Evolutionary conservation across 208 protist genomes (phyloP), one percentile per base, ranked within the genome.

Genomic region (Acanthamoeba healyi): DNA sequence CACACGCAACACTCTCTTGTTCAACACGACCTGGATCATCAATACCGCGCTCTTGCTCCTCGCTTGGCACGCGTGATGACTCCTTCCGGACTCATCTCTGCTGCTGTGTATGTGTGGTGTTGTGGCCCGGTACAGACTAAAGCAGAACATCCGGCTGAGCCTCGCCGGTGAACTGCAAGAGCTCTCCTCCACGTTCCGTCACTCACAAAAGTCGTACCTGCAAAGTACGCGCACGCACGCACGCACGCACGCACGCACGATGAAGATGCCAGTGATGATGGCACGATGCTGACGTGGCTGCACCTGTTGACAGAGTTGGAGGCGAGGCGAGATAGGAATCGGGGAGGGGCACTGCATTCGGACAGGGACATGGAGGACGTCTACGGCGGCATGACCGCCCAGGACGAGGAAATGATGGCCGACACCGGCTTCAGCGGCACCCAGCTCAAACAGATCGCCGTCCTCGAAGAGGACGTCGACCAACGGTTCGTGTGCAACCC

Each of bases 361-460:
- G 44, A 32, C 10, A 61, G 24, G 24, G 46, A 54, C 42, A 17
- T 58, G 19, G 40, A 46, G 26, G 51, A 36, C 17, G 96, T 97
- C 95, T 96, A 98, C 92, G 94, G 98, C 79, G 97, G 98, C 77
- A 97, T 97, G 63, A 97, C 98, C 87, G 97, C 97, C 0, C 94
- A 98, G 54, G 98, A 98, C 96, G 97, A 98, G 86, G 97, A 98
- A 92, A 98, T 98, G 95, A 94, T 99, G 22, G 96, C 98, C 92
- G 74, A 95, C 24, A 98, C 98, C 86, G 98, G 98, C 38, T 98
- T 98, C 97, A 98, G 97, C 40, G 98, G 98, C 92, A 98, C 98
- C 29, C 98, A 99, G 95, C 97, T 98, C 63, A 98, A 98, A 90
- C 98, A 97, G 19, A 98, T 99, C 94, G 97, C 98, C 93, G 95